Percentiles rank a stretch among this genome's conserved stretches.
Evolutionary conservation across 768 basidiomycete genomes (phyloP).

Genomic region (Auricularia auricula-judae): DNA sequence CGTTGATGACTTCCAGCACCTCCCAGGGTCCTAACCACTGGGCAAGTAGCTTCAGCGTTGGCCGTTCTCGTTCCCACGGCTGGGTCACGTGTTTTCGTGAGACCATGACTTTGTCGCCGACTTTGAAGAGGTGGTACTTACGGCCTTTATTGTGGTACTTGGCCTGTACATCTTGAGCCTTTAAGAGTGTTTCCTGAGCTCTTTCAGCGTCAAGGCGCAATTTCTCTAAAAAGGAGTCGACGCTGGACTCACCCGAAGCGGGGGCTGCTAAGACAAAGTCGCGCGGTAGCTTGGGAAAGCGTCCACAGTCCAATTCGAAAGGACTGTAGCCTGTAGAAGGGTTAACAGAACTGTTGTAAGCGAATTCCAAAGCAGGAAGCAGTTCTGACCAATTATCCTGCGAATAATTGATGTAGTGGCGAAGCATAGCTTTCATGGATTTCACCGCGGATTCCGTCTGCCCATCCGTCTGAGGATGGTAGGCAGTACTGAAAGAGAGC

Average conservation of each 20-base stretch:
- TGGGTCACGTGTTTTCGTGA: slow-evolving; percentile 8
- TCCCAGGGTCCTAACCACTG: slow-evolving; percentile 18
- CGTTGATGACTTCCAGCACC: slow-evolving; percentile 13
- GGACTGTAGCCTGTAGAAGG: too few species aligned
- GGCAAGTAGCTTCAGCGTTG: slow-evolving; percentile 17
- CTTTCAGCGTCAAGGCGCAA: slow-evolving; percentile 12
- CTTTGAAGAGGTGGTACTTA: slow-evolving; percentile 9
- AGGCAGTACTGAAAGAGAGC: too few species aligned
- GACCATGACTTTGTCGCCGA: slow-evolving; percentile 26
- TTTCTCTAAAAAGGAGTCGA: not conserved
- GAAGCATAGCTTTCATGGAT: too few species aligned
- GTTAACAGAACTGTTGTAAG: too few species aligned
- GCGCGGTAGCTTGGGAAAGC: not conserved
- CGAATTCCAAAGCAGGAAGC: too few species aligned
- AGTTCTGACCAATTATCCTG: too few species aligned
- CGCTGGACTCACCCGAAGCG: slow-evolving; percentile 1
- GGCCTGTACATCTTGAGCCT: not conserved
- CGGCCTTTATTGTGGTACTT: slow-evolving; percentile 4
- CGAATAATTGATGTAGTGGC: too few species aligned
- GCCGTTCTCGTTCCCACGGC: not conserved
- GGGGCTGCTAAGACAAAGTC: slow-evolving; percentile 2
- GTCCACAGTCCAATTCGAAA: slow-evolving; percentile 6
- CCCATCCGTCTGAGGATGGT: too few species aligned
- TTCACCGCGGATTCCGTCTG: too few species aligned
- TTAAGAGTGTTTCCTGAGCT: slow-evolving; percentile 25